Percentiles rank a stretch among this genome's conserved stretches.
Conservation (phyloP, 2,329 filamentous ascomycete genomes). For the Neospermospora avenae region DNA sequence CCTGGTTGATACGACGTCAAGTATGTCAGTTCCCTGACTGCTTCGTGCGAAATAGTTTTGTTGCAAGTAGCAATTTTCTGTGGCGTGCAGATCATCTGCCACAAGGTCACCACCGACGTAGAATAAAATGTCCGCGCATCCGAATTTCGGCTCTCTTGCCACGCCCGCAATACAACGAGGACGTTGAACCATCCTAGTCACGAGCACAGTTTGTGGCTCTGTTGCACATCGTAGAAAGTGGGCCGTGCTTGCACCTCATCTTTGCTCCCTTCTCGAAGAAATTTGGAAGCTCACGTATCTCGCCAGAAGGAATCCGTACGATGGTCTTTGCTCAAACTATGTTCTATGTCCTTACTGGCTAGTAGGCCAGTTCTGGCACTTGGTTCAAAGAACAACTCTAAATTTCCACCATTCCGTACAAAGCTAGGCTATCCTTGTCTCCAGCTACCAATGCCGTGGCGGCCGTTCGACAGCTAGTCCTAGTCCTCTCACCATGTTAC, state of each 20-base stretch:
- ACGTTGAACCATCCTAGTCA: background rate
- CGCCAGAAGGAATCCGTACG: background rate
- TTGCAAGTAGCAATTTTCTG: background rate
- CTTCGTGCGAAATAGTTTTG: background rate
- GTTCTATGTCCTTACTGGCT: background rate
- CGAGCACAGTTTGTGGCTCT: background rate
- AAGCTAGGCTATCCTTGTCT: background rate
- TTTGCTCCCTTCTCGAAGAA: background rate
- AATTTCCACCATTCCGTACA: background rate
- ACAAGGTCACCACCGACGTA: background rate
- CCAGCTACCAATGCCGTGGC: background rate
- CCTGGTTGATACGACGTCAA: background rate
- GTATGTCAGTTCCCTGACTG: background rate
- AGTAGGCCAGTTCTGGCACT: background rate
- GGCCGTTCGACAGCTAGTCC: background rate
- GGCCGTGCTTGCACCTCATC: constrained; percentile 1
- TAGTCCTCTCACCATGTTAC: background rate
- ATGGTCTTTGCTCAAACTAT: background rate
- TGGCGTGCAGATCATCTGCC: background rate
- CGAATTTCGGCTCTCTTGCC: background rate
- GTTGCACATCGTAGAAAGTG: constrained; percentile 7
- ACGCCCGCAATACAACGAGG: background rate
- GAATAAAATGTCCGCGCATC: background rate
- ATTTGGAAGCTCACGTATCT: background rate
- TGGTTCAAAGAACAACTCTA: background rate